Conservation (phyloP, 345 rosid genomes). For the Populus euphratica region DNA sequence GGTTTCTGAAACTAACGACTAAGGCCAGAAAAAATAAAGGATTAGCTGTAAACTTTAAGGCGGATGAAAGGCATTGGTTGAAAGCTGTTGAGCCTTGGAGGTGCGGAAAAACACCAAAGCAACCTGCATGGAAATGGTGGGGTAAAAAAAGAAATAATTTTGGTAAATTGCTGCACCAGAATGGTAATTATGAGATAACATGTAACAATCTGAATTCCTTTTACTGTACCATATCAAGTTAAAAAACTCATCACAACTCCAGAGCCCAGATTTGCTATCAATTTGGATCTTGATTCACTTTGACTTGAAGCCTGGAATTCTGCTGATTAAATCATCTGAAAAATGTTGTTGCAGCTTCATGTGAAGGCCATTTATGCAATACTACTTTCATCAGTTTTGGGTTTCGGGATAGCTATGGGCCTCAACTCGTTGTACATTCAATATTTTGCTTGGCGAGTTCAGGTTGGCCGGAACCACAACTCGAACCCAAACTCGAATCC, state of each 20-base stretch:
- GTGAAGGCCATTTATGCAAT: constrained; percentile 57
- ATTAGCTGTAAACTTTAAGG: background rate
- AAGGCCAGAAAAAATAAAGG: background rate
- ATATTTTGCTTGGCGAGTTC: constrained; percentile 43
- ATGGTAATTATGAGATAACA: background rate
- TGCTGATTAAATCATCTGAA: background rate
- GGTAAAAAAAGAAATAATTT: background rate
- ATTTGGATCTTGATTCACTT: background rate
- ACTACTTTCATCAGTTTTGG: constrained; percentile 58
- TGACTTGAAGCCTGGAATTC: background rate
- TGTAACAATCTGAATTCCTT: background rate
- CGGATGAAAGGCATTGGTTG: background rate
- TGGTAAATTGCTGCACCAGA: background rate
- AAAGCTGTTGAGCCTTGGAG: background rate
- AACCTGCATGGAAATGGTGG: background rate
- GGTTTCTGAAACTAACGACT: background rate
- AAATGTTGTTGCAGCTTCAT: constrained; percentile 53
- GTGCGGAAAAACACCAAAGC: background rate
- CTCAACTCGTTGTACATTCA: constrained; percentile 63
- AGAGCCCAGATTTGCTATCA: background rate
- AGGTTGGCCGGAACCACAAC: constrained; percentile 29
- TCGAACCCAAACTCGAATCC: constrained; percentile 39
- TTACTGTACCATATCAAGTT: background rate
- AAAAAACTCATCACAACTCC: background rate
- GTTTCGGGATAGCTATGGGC: constrained; percentile 76